Evolutionary conservation across 768 basidiomycete genomes (phyloP).

Genomic region (Termitomyces sp.): DNA sequence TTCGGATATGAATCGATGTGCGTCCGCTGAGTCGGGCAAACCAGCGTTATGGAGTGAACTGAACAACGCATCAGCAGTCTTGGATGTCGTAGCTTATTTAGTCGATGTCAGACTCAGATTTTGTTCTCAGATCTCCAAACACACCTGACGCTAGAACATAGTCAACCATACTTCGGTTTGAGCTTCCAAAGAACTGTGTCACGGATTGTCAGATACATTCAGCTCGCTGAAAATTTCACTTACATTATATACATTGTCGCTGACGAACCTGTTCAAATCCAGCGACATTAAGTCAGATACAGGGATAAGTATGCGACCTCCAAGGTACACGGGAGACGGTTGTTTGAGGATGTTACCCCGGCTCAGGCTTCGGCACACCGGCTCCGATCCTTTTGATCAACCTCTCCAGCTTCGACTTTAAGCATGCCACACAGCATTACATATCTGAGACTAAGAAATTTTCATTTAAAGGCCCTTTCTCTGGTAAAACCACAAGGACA

Average conservation of each 20-base stretch:
- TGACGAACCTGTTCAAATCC: constrained; percentile 66
- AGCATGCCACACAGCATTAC: background rate
- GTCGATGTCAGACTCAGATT: constrained; percentile 1
- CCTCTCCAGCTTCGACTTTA: background rate
- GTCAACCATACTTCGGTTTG: constrained; percentile 80
- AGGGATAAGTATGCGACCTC: background rate
- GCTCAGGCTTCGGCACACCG: background rate
- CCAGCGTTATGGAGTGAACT: constrained; percentile 70
- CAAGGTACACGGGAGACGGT: background rate
- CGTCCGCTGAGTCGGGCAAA: constrained; percentile 74
- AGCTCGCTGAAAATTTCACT: constrained; percentile 18
- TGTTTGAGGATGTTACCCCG: constrained; percentile 2
- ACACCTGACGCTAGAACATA: constrained; percentile 83
- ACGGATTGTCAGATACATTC: background rate
- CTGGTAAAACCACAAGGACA: background rate
- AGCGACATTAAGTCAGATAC: constrained; percentile 41
- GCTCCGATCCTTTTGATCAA: background rate
- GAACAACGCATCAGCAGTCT: constrained; percentile 77
- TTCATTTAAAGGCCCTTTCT: background rate
- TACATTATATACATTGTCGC: constrained; percentile 72
- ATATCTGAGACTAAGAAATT: background rate
- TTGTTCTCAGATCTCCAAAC: constrained; percentile 15
- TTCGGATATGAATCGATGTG: constrained; percentile 74
- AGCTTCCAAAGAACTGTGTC: constrained; percentile 72
- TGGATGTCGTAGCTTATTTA: constrained; percentile 68